Percentiles rank a stretch among this genome's conserved stretches.
These are phyloP conservation scores for Eutrema heterophyllum DNA, from an alignment of 345 rosid species.

Conservation along the genomic window DNA sequence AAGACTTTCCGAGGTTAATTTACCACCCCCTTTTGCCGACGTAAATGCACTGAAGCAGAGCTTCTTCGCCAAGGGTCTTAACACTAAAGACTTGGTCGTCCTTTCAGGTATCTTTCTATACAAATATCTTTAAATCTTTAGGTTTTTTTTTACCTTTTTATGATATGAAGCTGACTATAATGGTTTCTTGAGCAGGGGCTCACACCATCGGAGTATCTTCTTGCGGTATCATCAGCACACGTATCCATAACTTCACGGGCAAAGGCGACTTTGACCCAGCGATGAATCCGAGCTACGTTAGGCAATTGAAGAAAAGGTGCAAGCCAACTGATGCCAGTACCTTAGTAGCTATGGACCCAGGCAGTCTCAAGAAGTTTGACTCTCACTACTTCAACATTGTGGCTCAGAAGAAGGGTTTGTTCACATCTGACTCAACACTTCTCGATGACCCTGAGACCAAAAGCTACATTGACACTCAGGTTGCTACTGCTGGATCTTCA, in stretches of 20 bases:
- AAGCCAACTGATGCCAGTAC: neutral
- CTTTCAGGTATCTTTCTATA: slow-evolving; percentile 47
- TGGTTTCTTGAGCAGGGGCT: neutral
- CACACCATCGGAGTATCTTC: neutral
- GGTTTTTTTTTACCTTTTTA: no score
- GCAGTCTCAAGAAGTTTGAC: neutral
- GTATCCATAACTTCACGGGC: neutral
- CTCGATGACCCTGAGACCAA: neutral
- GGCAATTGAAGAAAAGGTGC: neutral
- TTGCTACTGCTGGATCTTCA: no score
- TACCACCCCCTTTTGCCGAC: slow-evolving; percentile 43
- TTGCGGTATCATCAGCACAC: neutral
- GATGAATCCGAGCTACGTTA: neutral
- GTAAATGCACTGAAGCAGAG: slow-evolving; percentile 28
- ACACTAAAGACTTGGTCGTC: slow-evolving; percentile 45
- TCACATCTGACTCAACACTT: neutral
- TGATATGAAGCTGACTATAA: neutral
- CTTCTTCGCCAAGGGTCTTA: slow-evolving; percentile 44
- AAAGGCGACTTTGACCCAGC: neutral
- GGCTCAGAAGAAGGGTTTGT: neutral
- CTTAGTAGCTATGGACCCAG: neutral
- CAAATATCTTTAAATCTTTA: slow-evolving; percentile 1
- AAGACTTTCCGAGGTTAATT: slow-evolving; percentile 19
- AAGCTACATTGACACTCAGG: neutral
- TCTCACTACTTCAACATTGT: neutral